Conservation (phyloP, 2,329 filamentous ascomycete genomes). For the Neodidymelliopsis sp. region DNA sequence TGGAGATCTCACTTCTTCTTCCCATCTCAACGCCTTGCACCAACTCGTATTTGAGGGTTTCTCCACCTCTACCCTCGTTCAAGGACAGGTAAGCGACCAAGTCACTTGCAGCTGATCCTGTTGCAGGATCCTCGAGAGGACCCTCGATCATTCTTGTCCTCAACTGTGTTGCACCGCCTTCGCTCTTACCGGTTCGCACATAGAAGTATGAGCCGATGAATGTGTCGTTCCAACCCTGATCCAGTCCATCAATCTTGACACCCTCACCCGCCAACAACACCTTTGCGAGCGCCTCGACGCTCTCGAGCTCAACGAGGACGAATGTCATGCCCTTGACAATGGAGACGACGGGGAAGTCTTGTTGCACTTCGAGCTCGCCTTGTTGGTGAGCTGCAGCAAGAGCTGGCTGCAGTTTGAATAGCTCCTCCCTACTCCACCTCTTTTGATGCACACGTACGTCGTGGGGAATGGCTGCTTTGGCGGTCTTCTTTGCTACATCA, state of each 20-base stretch:
- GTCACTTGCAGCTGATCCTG: constrained; percentile 59
- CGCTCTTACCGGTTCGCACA: constrained; percentile 51
- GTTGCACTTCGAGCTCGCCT: constrained; percentile 20
- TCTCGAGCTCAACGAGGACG: constrained; percentile 68
- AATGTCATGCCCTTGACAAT: constrained; percentile 80
- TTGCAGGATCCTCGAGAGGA: constrained; percentile 58
- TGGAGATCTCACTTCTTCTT: constrained; percentile 57
- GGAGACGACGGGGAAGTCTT: constrained; percentile 49
- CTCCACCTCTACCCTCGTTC: constrained; percentile 44
- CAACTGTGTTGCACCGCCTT: constrained; percentile 48
- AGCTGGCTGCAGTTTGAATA: constrained; percentile 46
- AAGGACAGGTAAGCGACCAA: constrained; percentile 56
- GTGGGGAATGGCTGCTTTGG: constrained; percentile 71
- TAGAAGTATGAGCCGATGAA: constrained; percentile 68
- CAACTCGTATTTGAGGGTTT: constrained; percentile 51
- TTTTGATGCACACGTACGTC: constrained; percentile 56
- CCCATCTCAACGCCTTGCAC: constrained; percentile 62
- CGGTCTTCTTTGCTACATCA: constrained; percentile 52
- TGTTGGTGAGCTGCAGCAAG: constrained; percentile 36
- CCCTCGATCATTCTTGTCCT: constrained; percentile 68
- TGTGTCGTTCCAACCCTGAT: constrained; percentile 60
- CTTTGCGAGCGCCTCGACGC: constrained; percentile 64
- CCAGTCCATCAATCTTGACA: constrained; percentile 48
- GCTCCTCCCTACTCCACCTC: constrained; percentile 29
- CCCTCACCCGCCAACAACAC: constrained; percentile 46